Conservation (phyloP, 805 yeast species). For the Zygotorulaspora sp. region DNA sequence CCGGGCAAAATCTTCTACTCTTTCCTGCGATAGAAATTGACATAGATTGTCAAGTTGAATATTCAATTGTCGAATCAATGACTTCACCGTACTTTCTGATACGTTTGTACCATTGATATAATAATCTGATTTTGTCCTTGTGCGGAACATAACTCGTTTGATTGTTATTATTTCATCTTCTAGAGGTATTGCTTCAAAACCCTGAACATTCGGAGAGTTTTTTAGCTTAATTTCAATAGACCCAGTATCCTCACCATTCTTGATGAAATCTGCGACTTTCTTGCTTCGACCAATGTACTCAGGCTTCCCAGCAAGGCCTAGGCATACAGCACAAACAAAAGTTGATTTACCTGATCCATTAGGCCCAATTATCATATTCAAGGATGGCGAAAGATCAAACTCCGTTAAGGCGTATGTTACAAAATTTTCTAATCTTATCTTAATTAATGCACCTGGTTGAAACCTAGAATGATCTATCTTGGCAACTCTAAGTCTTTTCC, state of each 20-base stretch:
- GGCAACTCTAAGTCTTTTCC: slow-evolving; percentile 18
- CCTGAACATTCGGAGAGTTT: slow-evolving; percentile 23
- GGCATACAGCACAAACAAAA: slow-evolving; percentile 84
- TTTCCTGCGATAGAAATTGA: slow-evolving; percentile 91
- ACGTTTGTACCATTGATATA: slow-evolving; percentile 40
- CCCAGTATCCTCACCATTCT: slow-evolving; percentile 48
- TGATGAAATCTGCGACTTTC: slow-evolving; percentile 62
- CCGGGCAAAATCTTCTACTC: slow-evolving; percentile 88
- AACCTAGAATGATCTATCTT: slow-evolving; percentile 27
- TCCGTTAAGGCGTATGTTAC: slow-evolving; percentile 68
- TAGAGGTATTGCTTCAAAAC: slow-evolving; percentile 25
- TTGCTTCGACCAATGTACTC: slow-evolving; percentile 66
- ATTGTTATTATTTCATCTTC: slow-evolving; percentile 35
- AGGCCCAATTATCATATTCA: slow-evolving; percentile 93
- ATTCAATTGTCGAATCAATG: slow-evolving; percentile 46
- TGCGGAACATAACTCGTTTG: slow-evolving; percentile 42
- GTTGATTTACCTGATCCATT: slow-evolving; percentile 96
- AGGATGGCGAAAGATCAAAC: slow-evolving; percentile 71
- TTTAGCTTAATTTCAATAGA: slow-evolving; percentile 37
- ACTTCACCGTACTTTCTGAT: slow-evolving; percentile 45
- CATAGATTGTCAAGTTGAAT: slow-evolving; percentile 89
- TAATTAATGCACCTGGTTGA: slow-evolving; percentile 46
- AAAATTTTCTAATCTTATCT: slow-evolving; percentile 56
- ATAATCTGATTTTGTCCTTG: slow-evolving; percentile 50
- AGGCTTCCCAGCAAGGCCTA: slow-evolving; percentile 79